Conservation (phyloP, 164 flowering plant genomes). For the Pachysandra terminalis region DNA sequence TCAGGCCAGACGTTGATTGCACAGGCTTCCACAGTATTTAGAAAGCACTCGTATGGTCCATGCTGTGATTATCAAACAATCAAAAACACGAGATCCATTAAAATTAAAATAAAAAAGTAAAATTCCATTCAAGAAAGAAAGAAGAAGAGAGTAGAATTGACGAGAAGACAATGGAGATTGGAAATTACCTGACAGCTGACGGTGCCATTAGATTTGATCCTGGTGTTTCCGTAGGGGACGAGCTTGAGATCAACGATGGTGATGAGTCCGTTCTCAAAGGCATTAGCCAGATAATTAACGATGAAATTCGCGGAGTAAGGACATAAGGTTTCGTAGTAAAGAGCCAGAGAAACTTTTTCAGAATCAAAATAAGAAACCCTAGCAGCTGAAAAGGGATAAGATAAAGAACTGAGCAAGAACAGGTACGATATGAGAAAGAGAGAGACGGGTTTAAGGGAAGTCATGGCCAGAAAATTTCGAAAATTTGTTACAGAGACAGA, state of each 20-base stretch:
- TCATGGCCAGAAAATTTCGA: slow-evolving; percentile 11
- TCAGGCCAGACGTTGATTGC: slow-evolving; percentile 72
- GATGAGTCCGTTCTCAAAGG: slow-evolving; percentile 52
- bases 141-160: too few relatives aligned
- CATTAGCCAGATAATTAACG: slow-evolving; percentile 43
- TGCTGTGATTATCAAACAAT: slow-evolving; percentile 54
- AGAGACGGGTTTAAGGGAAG: not conserved
- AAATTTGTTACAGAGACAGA: too few relatives aligned
- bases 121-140: not conserved
- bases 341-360: slow-evolving; percentile 20
- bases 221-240: slow-evolving; percentile 82
- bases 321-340: slow-evolving; percentile 62
- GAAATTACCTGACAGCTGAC: slow-evolving; percentile 60
- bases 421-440: slow-evolving; percentile 5
- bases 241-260: slow-evolving; percentile 62
- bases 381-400: slow-evolving; percentile 6
- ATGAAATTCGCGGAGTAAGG: slow-evolving; percentile 74
- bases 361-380: slow-evolving; percentile 1
- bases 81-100: not conserved
- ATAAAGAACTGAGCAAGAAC: not conserved
- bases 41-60: slow-evolving; percentile 67
- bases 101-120: not conserved
- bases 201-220: slow-evolving; percentile 24
- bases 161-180: not conserved
- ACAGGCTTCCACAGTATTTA: slow-evolving; percentile 90